Evolutionary conservation across 1,139 yeast genomes (phyloP).

Genomic region (Geotrichum australiense): DNA sequence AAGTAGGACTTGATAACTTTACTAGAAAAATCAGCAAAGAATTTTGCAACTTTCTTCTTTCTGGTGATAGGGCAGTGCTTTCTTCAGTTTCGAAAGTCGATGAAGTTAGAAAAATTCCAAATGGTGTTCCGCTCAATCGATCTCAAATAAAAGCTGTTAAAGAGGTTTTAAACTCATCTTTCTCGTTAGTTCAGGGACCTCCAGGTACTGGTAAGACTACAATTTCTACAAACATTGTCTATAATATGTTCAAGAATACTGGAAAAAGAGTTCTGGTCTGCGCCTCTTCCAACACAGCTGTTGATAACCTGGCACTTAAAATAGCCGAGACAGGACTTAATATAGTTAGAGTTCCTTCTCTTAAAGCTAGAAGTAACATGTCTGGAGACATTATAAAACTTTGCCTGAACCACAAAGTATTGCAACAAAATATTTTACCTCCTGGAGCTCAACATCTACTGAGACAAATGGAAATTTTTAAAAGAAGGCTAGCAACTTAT

Average conservation of each 20-base stretch:
- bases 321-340: conserved; percentile 58
- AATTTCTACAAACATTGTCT: conserved; percentile 80
- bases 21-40: too few relatives aligned
- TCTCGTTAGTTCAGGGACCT: conserved; percentile 88
- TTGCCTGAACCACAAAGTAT: neutral
- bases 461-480: neutral
- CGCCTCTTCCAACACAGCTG: conserved; percentile 96
- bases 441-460: neutral
- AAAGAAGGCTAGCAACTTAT: conserved; percentile 37
- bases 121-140: too few relatives aligned
- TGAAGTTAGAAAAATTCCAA: too few relatives aligned
- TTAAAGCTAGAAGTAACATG: conserved; percentile 45
- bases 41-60: too few relatives aligned
- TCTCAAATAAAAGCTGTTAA: conserved; percentile 77
- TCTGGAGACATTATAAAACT: neutral
- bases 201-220: conserved; percentile 97
- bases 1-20: too few relatives aligned
- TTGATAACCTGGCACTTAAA: conserved; percentile 77
- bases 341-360: conserved; percentile 54
- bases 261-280: conserved; percentile 65
- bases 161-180: conserved; percentile 61
- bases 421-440: neutral
- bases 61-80: too few relatives aligned
- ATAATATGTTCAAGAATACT: conserved; percentile 58
- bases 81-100: too few relatives aligned